Evolutionary conservation across 495 filamentous ascomycete genomes (phyloP).

Genomic region (Paragyromitra xinjiangensis): DNA sequence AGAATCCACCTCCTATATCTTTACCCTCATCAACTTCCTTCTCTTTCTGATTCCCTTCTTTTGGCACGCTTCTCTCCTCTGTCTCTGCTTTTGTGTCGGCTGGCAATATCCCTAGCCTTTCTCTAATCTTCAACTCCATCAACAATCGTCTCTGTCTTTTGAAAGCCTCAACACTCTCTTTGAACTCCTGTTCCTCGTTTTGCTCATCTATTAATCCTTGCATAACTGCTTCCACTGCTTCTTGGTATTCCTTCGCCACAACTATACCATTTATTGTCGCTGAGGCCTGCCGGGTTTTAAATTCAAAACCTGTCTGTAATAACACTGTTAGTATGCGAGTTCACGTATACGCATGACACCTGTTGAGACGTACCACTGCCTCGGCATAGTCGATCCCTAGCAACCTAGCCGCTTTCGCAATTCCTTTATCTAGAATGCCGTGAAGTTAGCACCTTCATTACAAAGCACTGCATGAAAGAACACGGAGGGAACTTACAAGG

Average conservation of each 20-base stretch:
- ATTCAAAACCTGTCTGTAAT: conserved; percentile 76
- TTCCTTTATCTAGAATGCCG: conserved; percentile 64
- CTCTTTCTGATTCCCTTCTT: conserved; percentile 47
- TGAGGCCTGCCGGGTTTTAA: conserved; percentile 81
- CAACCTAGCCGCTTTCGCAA: conserved; percentile 75
- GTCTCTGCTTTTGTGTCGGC: conserved; percentile 68
- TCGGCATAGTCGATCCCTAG: conserved; percentile 86
- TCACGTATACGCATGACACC: not conserved
- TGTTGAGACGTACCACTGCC: conserved; percentile 66
- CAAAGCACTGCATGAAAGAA: not conserved
- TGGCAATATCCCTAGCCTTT: conserved; percentile 69
- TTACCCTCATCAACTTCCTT: conserved; percentile 53
- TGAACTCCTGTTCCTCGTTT: conserved; percentile 67
- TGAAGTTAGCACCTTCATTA: conserved; percentile 17
- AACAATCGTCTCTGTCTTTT: conserved; percentile 80
- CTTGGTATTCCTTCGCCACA: conserved; percentile 72
- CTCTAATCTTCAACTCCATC: conserved; percentile 76
- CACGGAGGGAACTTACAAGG: conserved; percentile 51
- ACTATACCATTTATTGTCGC: conserved; percentile 80
- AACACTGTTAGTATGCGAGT: conserved; percentile 10
- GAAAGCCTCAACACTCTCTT: conserved; percentile 67
- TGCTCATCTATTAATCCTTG: conserved; percentile 70
- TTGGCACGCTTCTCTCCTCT: conserved; percentile 45
- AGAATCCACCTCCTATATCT: conserved; percentile 61
- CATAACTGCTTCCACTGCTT: conserved; percentile 75